Evolutionary conservation across 371 early-diverging fungal species (phyloP), one percentile per base, ranked within the genome.

Genomic region (Actinomortierella wolfii): DNA sequence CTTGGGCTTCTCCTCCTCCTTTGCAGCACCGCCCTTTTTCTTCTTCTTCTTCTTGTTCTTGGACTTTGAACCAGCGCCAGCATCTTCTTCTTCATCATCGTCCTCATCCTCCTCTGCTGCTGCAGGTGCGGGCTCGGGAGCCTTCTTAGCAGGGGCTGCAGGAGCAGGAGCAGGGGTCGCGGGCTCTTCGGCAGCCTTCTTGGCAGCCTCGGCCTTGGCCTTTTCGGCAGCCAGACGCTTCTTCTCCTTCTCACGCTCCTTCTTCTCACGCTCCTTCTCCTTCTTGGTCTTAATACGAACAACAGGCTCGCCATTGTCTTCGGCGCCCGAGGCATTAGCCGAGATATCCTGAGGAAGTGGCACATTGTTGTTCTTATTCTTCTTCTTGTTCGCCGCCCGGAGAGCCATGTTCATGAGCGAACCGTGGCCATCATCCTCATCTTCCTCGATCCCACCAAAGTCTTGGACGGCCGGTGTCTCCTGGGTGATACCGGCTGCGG

Each of bases 241-340:
- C 76, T 78, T 71, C 55, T 78, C 79, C 78, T 81, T 76, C 75
- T 85, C 57, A 57, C 79, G 61, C 51, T 81, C 77, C 64, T 79
- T 71, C 68, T 85, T 82, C 51, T 83, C 84, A 51, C 80, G 80
- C 75, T 87, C 86, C 68, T 85, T 85, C 56, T 86, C 83, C 76
- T 84, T 86, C 66, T 80, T 77, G 3, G 82, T 76, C 64, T 84
- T 83, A 59, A 86, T 77, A 28, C 61, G 74, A 59, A 67, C 54
- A n/a, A 57, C 66, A 18, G 79, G 69, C 52, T 70, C 68, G 11
- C 59, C 56, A 25, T 57, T 51, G 17, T 61, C 59, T 14, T 45
- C 57, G 3, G 51, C 51, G 7, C 26, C 24, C 13, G 39, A 26
- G 14, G 24, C 49, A 14, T 26, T 9, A 2, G 6, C 51, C 9